Evolutionary conservation across 495 filamentous ascomycete species (phyloP), one percentile per base, ranked within the genome.

Genomic region (Tuber indicum): DNA sequence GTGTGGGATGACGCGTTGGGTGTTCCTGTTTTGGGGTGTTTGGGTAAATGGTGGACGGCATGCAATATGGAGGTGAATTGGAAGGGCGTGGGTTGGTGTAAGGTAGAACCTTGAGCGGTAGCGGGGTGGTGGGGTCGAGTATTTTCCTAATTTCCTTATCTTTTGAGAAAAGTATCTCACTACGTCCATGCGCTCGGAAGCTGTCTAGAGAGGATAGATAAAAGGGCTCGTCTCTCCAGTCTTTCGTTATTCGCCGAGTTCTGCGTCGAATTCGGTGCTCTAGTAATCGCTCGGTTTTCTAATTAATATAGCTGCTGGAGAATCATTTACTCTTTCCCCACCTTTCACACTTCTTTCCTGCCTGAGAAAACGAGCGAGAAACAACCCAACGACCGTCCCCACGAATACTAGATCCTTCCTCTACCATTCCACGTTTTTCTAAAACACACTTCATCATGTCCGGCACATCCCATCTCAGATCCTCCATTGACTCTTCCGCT

Each of bases 401-500:
- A 17, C 58, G 4, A 66, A 66, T 66, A 66, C 58, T 32, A n/a
- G 10, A 1, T 3, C 23, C n/a, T 32, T 62, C n/a, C 52, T 12
- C n/a, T 62, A 32, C n/a, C 10, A 2, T 10, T 6, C 58, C 5
- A 16, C 26, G 26, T 66, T 32, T 32, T 52, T 14, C 12, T 16
- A 8, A 66, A 32, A 36, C 26, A 19, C 32, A 66, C 26, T n/a
- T 26, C 41, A 36, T 26, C 71, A 80, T 76, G 77, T 69, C 78
- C 12, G 71, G 47, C 74, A 79, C 71, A 6, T 41, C 74, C 23
- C 9, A 36, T 36, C 73, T 71, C 42, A 74, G 77, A 39, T 2
- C 45, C 1, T 76, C 78, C 23, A 58, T 80, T 46, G 78, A 80
- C 23, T 74, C 74, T 5, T 19, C 45, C 14, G 21, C 62, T 46